phyloP scores from a whole-genome alignment of 371 early-diverging fungal genomes.

The Lichtheimia ornata region DNA sequence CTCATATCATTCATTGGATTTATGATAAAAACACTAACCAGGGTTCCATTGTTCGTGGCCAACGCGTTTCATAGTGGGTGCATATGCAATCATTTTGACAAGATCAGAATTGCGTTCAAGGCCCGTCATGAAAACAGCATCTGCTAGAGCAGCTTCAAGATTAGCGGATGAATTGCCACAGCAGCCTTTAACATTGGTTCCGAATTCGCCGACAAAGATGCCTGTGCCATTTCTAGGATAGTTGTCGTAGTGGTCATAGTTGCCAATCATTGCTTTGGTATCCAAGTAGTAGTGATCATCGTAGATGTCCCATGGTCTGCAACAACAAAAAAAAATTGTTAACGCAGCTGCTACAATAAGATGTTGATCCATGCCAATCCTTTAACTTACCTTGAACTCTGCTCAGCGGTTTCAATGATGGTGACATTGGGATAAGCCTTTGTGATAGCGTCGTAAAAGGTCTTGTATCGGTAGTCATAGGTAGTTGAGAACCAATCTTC shows the following conservation, averaged over 20 bases:
- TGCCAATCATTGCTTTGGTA: constrained; percentile 12
- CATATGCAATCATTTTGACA: constrained; percentile 29
- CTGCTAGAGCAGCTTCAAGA: constrained; percentile 24
- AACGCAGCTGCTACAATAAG: not conserved
- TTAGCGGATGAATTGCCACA: constrained; percentile 19
- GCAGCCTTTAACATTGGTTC: constrained; percentile 19
- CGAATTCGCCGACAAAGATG: constrained; percentile 25
- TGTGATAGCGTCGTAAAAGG: constrained; percentile 23
- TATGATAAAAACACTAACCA: constrained; percentile 1
- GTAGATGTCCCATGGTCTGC: constrained; percentile 3
- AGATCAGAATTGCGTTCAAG: constrained; percentile 26
- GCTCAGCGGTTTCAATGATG: constrained; percentile 18
- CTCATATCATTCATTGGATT: not conserved
- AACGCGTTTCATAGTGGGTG: constrained; percentile 17
- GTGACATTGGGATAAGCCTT: constrained; percentile 16
- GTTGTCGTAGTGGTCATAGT: constrained; percentile 20
- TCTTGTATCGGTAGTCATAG: constrained; percentile 23
- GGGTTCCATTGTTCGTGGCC: constrained; percentile 28
- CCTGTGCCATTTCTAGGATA: constrained; percentile 22
- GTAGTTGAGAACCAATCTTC: constrained; percentile 22
- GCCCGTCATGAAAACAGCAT: constrained; percentile 22
- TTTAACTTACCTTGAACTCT: not conserved
- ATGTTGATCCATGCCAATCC: not conserved
- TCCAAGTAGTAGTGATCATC: constrained; percentile 13
- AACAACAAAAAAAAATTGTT: not conserved